Evolutionary conservation across 1,284 basidiomycete species (phyloP), one percentile per base, ranked within the genome.

Genomic region (Peniophora sp.): DNA sequence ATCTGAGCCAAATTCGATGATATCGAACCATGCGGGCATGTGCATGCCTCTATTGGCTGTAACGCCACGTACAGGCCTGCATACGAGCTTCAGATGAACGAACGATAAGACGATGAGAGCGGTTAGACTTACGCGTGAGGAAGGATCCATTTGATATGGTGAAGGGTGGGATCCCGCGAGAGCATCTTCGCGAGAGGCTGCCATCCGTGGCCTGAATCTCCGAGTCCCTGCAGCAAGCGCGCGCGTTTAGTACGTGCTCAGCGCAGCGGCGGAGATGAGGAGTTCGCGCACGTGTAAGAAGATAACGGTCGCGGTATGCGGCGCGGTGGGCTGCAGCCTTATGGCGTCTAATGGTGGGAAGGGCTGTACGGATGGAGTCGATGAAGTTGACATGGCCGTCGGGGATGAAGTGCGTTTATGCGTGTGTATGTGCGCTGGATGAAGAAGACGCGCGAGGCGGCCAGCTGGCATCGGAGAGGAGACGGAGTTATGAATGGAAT

Each of bases 251-350:
- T 36, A 16, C n/a, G 19, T 41, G 6, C 12, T 44, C 8, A n/a
- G 45, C 16, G 41, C 36, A 9, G 24, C 41, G 23, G 20, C 16
- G 38, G 43, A 19, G 35, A n/a, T 14, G 19, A 17, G 44, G 34
- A 44, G 10, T 46, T 35, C 24, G 69, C 83, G 59, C 64, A 92
- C 89, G 74, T 96, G 93, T 34, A 91, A 70, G 65, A 95, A 92
- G 62, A 96, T 89, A 56, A 95, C 81, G 1, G 90, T 93, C 3
- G 91, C 89, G 2, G 88, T 85, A 66, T 95, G 92, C 56, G 77
- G 81, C 38, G 70, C 61, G 44, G 69, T 61, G 22, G 88, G 72
- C 20, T 75, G 70, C 35, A 89, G 27, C 27, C 27, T 32, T 32
- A 32, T 5, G 27, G 27, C 27, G 27, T 32, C 27, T 32, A 32